Base-by-base conservation (phyloP, 805 yeast genomes). In the Jamesozyma lodderae region DNA sequence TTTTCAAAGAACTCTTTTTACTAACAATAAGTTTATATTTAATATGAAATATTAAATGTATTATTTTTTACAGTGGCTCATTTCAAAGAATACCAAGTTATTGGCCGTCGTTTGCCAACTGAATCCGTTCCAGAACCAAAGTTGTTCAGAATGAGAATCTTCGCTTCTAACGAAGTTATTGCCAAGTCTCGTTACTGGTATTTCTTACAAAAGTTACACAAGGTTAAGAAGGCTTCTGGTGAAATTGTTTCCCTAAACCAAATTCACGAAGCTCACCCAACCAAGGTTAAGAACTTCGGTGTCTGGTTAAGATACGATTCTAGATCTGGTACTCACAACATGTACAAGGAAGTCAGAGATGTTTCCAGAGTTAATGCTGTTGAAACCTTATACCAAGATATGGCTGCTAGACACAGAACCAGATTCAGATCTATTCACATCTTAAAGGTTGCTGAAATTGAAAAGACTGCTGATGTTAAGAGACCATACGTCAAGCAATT, bases 101-200 rank as follows among this genome's bases (percentile, higher is more conserved):
- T 92, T 73, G 99, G 99, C 75, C 96, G 99, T 76, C 94, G 92
- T 77, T 85, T 92, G 72, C 98, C 99, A 62, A 87, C 96, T 66
- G 97, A 87, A 74, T 75, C 88, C 64, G 95, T 84, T 67, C 96
- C 97, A 66, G 96, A 88, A 77, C 99, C 98, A 73, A 92, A 90
- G 81, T 85, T 92, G 75, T 92, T 81, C 95, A 86, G 98, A 73
- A 92, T 92, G 97, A 87, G 96, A 80, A 87, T 92, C 75, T 92
- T 92, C 71, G 98, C 98, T 68, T 88, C 95, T 64, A 92, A 92
- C 78, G 83, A 78, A 62, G 97, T 92, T 70, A 94, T 92, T 70
- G 98, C 98, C 69, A 92, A 92, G 81, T 92, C 99, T 64, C 90
- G 99, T 78, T 92, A 86, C 95, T 92, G 99, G 99, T 92, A 92